Conservation (phyloP, 768 basidiomycete genomes). For the Rhodocollybia butyracea region DNA sequence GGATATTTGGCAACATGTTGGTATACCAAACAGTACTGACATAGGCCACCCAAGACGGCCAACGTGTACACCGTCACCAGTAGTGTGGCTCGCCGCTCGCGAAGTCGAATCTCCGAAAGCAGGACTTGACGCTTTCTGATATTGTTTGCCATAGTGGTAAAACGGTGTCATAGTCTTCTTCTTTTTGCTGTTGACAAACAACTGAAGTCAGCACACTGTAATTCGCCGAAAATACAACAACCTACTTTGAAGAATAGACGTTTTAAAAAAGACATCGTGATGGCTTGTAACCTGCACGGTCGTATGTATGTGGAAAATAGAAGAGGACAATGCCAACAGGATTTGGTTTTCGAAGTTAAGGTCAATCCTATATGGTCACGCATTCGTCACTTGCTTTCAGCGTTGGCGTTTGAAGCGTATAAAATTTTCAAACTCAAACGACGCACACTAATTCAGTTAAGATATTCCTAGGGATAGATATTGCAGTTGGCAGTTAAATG, state of each 20-base stretch:
- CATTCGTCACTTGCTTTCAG: no score
- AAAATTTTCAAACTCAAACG: no score
- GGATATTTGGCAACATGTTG: slow-evolving; percentile 46
- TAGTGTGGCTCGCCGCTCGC: slow-evolving; percentile 77
- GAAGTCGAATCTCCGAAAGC: slow-evolving; percentile 79
- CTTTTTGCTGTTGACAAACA: slow-evolving; percentile 34
- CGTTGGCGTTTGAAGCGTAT: no score
- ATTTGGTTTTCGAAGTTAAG: no score
- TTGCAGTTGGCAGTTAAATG: no score
- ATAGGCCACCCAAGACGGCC: slow-evolving; percentile 69
- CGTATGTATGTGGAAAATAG: no score
- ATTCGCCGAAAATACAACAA: no score
- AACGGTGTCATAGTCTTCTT: slow-evolving; percentile 77
- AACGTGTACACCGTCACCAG: slow-evolving; percentile 77
- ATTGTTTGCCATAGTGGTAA: slow-evolving; percentile 62
- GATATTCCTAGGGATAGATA: no score
- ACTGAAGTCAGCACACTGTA: background rate
- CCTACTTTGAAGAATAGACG: slow-evolving; percentile 30
- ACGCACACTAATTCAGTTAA: no score
- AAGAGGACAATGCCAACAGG: no score
- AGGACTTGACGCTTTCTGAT: slow-evolving; percentile 72
- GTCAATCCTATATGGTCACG: no score
- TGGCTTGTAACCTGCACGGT: background rate
- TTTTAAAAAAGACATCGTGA: slow-evolving; percentile 23
- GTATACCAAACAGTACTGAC: slow-evolving; percentile 75